Base-by-base conservation (phyloP, 179 eudicot species). In the Silene coronaria region DNA sequence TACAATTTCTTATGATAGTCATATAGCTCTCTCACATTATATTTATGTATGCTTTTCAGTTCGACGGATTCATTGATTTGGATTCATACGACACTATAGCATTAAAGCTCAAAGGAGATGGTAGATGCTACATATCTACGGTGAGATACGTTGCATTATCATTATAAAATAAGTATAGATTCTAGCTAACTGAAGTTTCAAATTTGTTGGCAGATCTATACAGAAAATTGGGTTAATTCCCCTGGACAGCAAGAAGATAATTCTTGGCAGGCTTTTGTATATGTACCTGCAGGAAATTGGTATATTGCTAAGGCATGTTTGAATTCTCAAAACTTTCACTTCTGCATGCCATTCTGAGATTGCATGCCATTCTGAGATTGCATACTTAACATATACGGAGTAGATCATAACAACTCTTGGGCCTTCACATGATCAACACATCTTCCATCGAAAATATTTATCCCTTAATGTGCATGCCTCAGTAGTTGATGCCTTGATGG, bases 171-270 rank as follows among this genome's bases (percentile, higher is more conserved):
- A 58, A 36, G 30, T 46, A 23, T 53, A 36, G 58, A 12, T 66
- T 23, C 38, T 65, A 57, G 61, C 60, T 51, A 21, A n/a, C 65
- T 77, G 58, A 78, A 48, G 3, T 70, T 64, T 64, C 73, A 30
- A 30, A 62, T 78, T 21, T 24, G 42, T 70, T 64, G 78, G 53
- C 87, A 95, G 99, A 95, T 95, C 55, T 95, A 95, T 82, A 95
- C 99, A 63, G 99, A 95, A 79, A 95, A 95, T 72, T 95, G 99
- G 99, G 99, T 95, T 67, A 95, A 95, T 77, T 92, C 97, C 11
- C 99, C 99, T 8, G 99, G 96, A 72, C 99, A 95, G 77, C 81
- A 86, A 78, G 99, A 95, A 84, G 99, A 95, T 84, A 95, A 95
- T 81, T 90, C 95, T 68, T 95, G 99, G 99, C 99, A 95, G 88